phyloP scores from a whole-genome alignment of 176 grass and related monocot species.

The Urochloa ruziziensis region DNA sequence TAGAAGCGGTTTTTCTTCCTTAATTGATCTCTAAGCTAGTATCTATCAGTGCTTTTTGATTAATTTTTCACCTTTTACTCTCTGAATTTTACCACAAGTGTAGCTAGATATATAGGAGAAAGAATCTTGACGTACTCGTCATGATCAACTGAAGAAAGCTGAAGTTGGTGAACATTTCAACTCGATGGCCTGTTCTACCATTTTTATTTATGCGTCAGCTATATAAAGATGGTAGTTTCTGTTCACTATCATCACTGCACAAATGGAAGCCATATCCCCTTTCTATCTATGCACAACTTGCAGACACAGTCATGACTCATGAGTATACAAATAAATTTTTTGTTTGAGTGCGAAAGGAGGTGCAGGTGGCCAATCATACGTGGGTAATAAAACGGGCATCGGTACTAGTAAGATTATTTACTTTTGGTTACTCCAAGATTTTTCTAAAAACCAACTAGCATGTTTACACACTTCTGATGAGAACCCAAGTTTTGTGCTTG shows the following conservation, averaged over 20 bases:
- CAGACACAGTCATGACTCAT: neutral
- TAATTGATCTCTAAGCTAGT: neutral
- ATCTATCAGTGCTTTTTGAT: neutral
- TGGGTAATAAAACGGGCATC: slow-evolving; percentile 21
- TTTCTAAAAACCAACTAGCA: slow-evolving; percentile 51
- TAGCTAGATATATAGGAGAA: slow-evolving; percentile 6
- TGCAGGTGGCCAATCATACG: neutral
- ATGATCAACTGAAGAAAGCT: neutral
- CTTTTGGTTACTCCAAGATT: slow-evolving; percentile 10
- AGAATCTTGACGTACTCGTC: neutral
- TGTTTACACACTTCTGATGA: slow-evolving; percentile 50
- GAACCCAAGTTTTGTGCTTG: slow-evolving; percentile 10
- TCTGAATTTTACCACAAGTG: neutral
- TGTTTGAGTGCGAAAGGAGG: neutral
- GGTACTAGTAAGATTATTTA: slow-evolving; percentile 13
- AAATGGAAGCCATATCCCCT: slow-evolving; percentile 37
- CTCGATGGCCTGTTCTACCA: slow-evolving; percentile 11
- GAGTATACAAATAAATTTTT: neutral
- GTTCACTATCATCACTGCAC: slow-evolving; percentile 40
- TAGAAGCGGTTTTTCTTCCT: neutral
- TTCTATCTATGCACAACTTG: slow-evolving; percentile 2
- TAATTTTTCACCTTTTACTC: neutral
- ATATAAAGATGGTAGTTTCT: slow-evolving; percentile 32
- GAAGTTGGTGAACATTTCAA: slow-evolving; percentile 10
- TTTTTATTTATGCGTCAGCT: slow-evolving; percentile 18